Percentiles rank a stretch among this genome's conserved stretches.
phyloP scores from a whole-genome alignment of 148 eudicot species.

The Polygonum aviculare region DNA sequence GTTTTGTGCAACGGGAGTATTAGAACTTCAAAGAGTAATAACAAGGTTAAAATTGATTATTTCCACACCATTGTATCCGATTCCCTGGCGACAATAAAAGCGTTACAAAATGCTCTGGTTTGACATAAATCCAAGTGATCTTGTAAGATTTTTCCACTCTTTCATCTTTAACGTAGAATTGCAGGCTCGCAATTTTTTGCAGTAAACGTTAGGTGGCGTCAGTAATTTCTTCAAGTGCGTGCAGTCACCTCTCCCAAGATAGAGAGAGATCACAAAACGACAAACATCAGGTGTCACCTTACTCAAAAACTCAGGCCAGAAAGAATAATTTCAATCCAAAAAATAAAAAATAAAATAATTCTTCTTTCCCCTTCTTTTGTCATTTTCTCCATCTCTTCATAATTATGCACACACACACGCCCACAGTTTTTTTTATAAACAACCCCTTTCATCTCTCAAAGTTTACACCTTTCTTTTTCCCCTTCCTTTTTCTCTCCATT shows the following conservation, averaged over 20 bases:
- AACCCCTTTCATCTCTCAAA: neutral
- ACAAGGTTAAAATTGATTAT: no score
- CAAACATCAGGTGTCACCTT: neutral
- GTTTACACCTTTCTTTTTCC: neutral
- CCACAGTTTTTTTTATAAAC: neutral
- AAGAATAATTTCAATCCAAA: neutral
- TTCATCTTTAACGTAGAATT: no score
- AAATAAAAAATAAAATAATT: neutral
- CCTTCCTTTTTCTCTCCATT: neutral
- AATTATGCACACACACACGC: constrained; percentile 4
- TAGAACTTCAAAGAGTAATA: no score
- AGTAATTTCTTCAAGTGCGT: neutral
- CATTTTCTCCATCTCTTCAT: constrained; percentile 2
- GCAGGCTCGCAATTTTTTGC: neutral
- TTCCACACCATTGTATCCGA: no score
- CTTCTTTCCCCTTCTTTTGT: neutral
- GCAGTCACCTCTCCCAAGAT: neutral
- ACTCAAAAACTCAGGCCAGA: neutral
- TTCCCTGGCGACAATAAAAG: no score
- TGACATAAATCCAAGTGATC: no score
- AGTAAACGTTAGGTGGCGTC: neutral
- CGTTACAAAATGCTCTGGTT: no score
- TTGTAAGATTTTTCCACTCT: no score
- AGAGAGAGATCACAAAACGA: neutral
- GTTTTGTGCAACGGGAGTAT: no score